Evolutionary conservation across 768 basidiomycete genomes (phyloP).

Genomic region (Russula earlei): DNA sequence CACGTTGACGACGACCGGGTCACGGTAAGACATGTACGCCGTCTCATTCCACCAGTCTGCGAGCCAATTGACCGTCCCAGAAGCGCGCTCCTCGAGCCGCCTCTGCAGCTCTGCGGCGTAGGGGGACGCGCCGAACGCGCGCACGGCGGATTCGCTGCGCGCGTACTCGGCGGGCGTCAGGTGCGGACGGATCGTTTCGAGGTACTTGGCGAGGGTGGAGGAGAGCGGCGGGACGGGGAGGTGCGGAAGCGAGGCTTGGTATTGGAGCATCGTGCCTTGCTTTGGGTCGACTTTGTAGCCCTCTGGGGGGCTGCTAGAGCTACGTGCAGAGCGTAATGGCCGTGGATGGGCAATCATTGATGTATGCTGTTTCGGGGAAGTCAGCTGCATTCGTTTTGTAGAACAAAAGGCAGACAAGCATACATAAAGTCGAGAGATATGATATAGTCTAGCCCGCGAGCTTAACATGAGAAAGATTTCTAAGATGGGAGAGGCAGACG

Average conservation of each 20-base stretch:
- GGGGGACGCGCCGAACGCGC: conserved; percentile 60
- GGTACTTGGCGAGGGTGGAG: conserved; percentile 82
- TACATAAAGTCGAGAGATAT: conserved; percentile 4
- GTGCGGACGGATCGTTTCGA: conserved; percentile 74
- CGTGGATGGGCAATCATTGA: neutral
- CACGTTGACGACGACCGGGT: conserved; percentile 85
- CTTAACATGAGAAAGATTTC: neutral
- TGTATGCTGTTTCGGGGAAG: neutral
- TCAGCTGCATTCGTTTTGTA: neutral
- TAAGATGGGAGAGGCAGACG: neutral
- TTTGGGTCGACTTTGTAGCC: conserved; percentile 46
- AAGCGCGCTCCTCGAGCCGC: conserved; percentile 68
- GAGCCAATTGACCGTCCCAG: conserved; percentile 70
- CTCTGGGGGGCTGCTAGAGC: conserved; percentile 26
- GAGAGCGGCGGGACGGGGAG: conserved; percentile 80
- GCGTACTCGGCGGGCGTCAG: conserved; percentile 54
- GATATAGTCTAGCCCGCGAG: neutral
- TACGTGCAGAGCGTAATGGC: neutral
- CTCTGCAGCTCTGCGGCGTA: conserved; percentile 65
- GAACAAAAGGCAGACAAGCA: neutral
- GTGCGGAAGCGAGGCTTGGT: conserved; percentile 58
- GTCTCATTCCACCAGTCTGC: conserved; percentile 97
- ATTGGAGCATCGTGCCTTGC: conserved; percentile 63
- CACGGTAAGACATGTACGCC: conserved; percentile 82
- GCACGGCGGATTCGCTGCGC: conserved; percentile 48